Base-by-base conservation (phyloP, 768 basidiomycete genomes). In the Hydnomerulius pinastri region DNA sequence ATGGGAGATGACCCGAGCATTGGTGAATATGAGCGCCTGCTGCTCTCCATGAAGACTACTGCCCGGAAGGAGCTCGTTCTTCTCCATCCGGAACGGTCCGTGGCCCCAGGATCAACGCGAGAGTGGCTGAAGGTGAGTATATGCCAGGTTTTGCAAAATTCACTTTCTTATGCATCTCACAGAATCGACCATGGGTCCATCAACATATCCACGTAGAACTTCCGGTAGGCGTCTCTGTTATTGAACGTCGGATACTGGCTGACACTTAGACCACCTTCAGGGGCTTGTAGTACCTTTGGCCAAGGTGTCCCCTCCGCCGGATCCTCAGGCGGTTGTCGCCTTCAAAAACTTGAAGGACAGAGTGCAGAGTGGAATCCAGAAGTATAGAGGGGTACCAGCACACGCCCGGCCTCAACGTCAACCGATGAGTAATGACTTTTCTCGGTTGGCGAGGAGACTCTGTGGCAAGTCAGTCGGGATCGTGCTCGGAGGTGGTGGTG, bases 1-100 rank as follows among this genome's bases (percentile, higher is more conserved):
- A 88, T 95, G 82, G 95, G 91, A 4, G 94, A 97, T 50, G 94
- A 92, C 63, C 87, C 93, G 12, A 80, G 79, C 17, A 74, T 93
- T 6, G 97, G 97, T 11, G 97, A 99, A 71, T 98, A 93, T 61
- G 95, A 99, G 67, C 83, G 95, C 46, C 74, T 98, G 4, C 71
- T 99, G 18, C 76, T 98, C 35, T 94, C 94, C 1, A 90, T 94
- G 79, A 98, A 98, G 74, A 98, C 96, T 0, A 98, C 96, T 0
- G 97, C 96, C n/a, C 76, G 97, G 47, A 98, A 98, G 70, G 97
- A 99, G 66, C 81, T 99, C 23, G 87, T 99, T 4, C 76, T 99
- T 4, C 76, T 99, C 9, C 97, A 99, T 62, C 86, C 94, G 2
- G 92, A 97, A 63, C 85, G 94, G 32, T 86, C 85, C 18, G 91